Conservation (phyloP, 805 yeast genomes). For the Naumovozyma baii region DNA sequence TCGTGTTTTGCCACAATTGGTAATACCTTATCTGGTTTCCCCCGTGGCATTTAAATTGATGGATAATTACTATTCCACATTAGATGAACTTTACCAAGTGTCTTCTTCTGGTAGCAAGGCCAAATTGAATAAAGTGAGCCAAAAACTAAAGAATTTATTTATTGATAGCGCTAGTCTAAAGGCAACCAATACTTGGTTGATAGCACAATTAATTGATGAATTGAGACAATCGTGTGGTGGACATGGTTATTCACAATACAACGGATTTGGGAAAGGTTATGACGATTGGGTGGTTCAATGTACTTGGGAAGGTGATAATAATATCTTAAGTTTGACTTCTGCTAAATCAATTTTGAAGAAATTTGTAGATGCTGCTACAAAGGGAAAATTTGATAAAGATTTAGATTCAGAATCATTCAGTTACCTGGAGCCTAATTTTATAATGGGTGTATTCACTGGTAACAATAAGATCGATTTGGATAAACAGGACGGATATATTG, state of each 20-base stretch:
- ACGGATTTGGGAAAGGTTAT: slow-evolving; percentile 82
- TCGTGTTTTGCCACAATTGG: slow-evolving; percentile 75
- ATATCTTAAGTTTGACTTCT: slow-evolving; percentile 69
- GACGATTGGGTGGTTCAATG: slow-evolving; percentile 96
- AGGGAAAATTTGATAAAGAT: slow-evolving; percentile 29
- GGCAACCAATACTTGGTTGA: slow-evolving; percentile 82
- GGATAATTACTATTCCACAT: slow-evolving; percentile 39
- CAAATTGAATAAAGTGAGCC: slow-evolving; percentile 32
- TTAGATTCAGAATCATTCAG: slow-evolving; percentile 26
- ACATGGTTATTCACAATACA: slow-evolving; percentile 89
- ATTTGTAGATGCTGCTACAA: slow-evolving; percentile 30
- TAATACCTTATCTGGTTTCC: slow-evolving; percentile 67
- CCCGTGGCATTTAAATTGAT: slow-evolving; percentile 59
- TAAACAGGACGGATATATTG: slow-evolving; percentile 25
- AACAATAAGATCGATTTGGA: slow-evolving; percentile 19
- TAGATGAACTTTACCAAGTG: slow-evolving; percentile 46
- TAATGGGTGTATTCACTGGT: slow-evolving; percentile 18
- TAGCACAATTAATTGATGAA: slow-evolving; percentile 73
- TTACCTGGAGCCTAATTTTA: slow-evolving; percentile 23
- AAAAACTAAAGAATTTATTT: slow-evolving; percentile 64
- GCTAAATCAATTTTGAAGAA: slow-evolving; percentile 58
- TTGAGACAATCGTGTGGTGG: slow-evolving; percentile 94
- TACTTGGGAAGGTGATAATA: slow-evolving; percentile 98
- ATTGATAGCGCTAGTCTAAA: slow-evolving; percentile 80
- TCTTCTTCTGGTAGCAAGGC: slow-evolving; percentile 38